Evolutionary conservation across 192 early-diverging fungal species (phyloP).

Genomic region (Entophlyctis luteolus): DNA sequence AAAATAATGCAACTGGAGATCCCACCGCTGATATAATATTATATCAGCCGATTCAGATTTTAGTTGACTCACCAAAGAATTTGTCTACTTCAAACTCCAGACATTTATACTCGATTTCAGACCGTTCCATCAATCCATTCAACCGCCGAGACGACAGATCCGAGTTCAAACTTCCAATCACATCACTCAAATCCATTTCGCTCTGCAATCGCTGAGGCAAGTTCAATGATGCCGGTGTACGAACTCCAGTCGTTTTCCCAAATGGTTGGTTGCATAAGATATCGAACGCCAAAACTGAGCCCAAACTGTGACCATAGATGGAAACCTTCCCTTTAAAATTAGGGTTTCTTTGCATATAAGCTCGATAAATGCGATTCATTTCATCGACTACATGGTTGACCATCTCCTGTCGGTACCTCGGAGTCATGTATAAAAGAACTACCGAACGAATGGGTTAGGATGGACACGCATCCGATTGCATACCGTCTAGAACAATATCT

Average conservation of each 20-base stretch:
- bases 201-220: neutral
- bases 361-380: conserved; percentile 68
- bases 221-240: neutral
- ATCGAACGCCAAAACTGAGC: conserved; percentile 74
- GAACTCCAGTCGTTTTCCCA: conserved; percentile 5
- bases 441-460: conserved; percentile 11
- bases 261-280: conserved; percentile 64
- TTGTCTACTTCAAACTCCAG: conserved; percentile 68
- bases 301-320: conserved; percentile 76
- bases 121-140: conserved; percentile 39
- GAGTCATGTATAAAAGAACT: conserved; percentile 82
- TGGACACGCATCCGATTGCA: conserved; percentile 20
- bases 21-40: conserved; percentile 54
- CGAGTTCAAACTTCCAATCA: conserved; percentile 18
- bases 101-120: conserved; percentile 32
- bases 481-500: conserved; percentile 81
- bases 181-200: conserved; percentile 47
- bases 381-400: conserved; percentile 70
- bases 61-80: conserved; percentile 70
- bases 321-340: conserved; percentile 75
- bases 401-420: conserved; percentile 77
- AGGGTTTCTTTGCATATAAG: conserved; percentile 70
- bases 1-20: conserved; percentile 77
- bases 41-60: too few relatives aligned
- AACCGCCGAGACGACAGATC: conserved; percentile 3